Conservation (phyloP, 331 rosid genomes). For the Spiraea crenata region DNA sequence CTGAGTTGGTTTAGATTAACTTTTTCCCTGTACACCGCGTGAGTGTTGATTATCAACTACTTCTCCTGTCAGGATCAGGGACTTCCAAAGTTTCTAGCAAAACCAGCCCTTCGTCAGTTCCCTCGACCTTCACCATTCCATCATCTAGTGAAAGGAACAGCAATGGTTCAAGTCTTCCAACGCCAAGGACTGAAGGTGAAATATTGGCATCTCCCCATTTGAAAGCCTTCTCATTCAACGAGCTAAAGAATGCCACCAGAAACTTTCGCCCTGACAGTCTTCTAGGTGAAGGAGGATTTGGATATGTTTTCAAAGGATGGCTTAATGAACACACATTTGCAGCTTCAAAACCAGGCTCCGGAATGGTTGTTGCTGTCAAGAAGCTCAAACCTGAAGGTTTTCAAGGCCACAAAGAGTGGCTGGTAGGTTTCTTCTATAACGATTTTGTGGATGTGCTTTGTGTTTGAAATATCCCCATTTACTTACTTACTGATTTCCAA, state of each 20-base stretch:
- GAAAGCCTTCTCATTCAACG: slow-evolving; percentile 49
- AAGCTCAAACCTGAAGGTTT: slow-evolving; percentile 61
- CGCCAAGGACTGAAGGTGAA: slow-evolving; percentile 90
- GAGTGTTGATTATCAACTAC: slow-evolving; percentile 12
- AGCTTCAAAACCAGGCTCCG: slow-evolving; percentile 55
- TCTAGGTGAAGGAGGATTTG: slow-evolving; percentile 69
- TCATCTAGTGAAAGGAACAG: slow-evolving; percentile 57
- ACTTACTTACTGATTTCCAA: slow-evolving; percentile 9
- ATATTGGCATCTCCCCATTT: slow-evolving; percentile 61
- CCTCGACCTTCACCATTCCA: slow-evolving; percentile 46
- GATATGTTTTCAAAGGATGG: slow-evolving; percentile 69
- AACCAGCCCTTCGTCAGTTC: slow-evolving; percentile 38
- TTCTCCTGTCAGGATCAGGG: slow-evolving; percentile 31
- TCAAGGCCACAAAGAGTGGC: slow-evolving; percentile 73
- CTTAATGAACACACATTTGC: slow-evolving; percentile 42
- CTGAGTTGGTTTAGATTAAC: background rate
- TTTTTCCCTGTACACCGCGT: background rate
- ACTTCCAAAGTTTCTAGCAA: slow-evolving; percentile 38
- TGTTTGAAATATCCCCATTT: slow-evolving; percentile 9
- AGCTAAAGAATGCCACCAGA: slow-evolving; percentile 57
- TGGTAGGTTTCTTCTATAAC: slow-evolving; percentile 36
- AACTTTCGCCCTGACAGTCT: slow-evolving; percentile 62
- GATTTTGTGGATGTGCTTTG: slow-evolving; percentile 4
- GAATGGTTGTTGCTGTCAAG: slow-evolving; percentile 63
- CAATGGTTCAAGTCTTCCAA: slow-evolving; percentile 57